phyloP scores from a whole-genome alignment of 1,139 yeast species.

The Lodderomyces theae region DNA sequence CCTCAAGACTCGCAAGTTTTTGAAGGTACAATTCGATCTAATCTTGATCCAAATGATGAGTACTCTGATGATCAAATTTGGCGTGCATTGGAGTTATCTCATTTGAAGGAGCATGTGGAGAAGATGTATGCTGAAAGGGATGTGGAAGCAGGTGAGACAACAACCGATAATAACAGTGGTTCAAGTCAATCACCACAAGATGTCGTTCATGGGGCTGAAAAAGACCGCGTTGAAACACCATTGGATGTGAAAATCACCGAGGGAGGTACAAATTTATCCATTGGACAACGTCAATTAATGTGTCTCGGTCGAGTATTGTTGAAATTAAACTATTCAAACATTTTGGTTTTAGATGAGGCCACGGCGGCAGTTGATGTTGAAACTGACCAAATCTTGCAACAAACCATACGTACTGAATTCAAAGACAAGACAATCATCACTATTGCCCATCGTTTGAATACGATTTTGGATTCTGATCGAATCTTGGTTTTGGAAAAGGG shows the following conservation, averaged over 20 bases:
- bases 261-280: constrained; percentile 37
- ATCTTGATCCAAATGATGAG: constrained; percentile 77
- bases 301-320: constrained; percentile 36
- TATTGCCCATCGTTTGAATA: constrained; percentile 91
- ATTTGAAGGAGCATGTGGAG: constrained; percentile 70
- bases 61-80: constrained; percentile 78
- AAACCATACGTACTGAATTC: constrained; percentile 82
- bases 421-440: constrained; percentile 87
- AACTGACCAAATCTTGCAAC: constrained; percentile 83
- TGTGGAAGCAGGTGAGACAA: not conserved
- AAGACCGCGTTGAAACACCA: constrained; percentile 37
- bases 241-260: constrained; percentile 59
- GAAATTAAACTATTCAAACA: constrained; percentile 50
- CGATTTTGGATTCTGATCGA: constrained; percentile 87
- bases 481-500: constrained; percentile 88
- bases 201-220: constrained; percentile 14
- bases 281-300: constrained; percentile 38
- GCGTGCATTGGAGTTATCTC: constrained; percentile 82
- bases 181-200: not conserved
- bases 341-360: constrained; percentile 71
- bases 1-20: constrained; percentile 98
- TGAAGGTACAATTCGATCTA: constrained; percentile 84
- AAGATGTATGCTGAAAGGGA: constrained; percentile 46
- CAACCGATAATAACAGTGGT: not conserved
- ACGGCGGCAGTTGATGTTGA: constrained; percentile 98